These are phyloP conservation scores for Trichophyton schoenleinii DNA, from an alignment of 2,329 filamentous ascomycete genomes.

Conservation along the genomic window DNA sequence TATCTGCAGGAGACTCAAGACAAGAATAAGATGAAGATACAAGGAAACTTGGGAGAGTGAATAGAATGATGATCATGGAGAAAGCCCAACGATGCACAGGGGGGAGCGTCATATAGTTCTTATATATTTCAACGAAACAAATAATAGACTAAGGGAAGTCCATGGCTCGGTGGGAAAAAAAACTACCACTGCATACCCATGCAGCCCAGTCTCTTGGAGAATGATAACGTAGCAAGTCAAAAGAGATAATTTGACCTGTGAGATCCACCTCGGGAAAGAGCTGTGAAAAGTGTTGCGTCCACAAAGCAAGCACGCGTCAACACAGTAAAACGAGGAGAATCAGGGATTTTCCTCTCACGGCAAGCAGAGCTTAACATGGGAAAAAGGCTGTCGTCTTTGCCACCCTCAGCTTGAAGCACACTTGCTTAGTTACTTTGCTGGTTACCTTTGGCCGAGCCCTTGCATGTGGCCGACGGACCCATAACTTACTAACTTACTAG, in stretches of 20 bases:
- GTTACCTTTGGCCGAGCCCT: not conserved
- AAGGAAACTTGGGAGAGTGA: not conserved
- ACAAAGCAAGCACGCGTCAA: not conserved
- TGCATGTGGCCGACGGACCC: not conserved
- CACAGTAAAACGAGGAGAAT: not conserved
- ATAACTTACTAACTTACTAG: too few relatives aligned
- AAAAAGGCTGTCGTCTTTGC: too few relatives aligned
- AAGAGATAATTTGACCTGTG: not conserved
- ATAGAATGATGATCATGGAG: not conserved
- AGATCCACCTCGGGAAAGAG: not conserved
- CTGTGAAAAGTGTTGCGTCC: not conserved
- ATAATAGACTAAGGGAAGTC: not conserved
- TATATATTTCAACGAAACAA: not conserved
- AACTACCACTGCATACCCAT: too few relatives aligned
- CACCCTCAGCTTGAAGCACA: not conserved
- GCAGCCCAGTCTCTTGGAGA: too few relatives aligned
- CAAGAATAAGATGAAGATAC: not conserved
- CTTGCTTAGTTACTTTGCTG: not conserved
- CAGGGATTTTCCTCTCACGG: not conserved
- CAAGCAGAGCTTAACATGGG: not conserved
- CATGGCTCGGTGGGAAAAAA: too few relatives aligned
- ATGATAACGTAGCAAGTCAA: not conserved
- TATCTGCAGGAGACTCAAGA: not conserved
- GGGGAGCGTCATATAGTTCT: not conserved
- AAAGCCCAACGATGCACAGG: not conserved